phyloP scores from a whole-genome alignment of 2,329 filamentous ascomycete species.

The Cladosporium sp. region DNA sequence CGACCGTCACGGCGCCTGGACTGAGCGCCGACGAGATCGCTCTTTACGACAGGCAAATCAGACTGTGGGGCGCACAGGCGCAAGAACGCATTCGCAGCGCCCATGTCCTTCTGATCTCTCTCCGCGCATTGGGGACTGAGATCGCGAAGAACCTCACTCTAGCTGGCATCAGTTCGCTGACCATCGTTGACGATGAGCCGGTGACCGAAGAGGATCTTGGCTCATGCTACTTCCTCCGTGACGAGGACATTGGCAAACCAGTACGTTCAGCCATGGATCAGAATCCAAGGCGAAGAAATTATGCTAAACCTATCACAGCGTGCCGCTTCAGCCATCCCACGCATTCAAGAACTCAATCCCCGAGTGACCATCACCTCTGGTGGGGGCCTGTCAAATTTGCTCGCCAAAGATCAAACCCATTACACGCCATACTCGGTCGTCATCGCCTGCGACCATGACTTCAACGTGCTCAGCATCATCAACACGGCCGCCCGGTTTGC shows the following conservation, averaged over 20 bases:
- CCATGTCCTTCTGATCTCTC: conserved; percentile 80
- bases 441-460: conserved; percentile 82
- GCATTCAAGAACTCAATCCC: conserved; percentile 81
- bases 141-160: conserved; percentile 96
- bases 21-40: conserved; percentile 75
- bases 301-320: conserved; percentile 44
- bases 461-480: conserved; percentile 66
- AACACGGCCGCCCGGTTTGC: conserved; percentile 80
- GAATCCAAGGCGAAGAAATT: background rate
- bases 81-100: conserved; percentile 83
- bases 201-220: conserved; percentile 75
- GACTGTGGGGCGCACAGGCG: conserved; percentile 92
- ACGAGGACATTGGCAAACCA: conserved; percentile 68
- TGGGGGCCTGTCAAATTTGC: conserved; percentile 51
- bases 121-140: conserved; percentile 85
- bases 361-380: conserved; percentile 62
- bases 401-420: conserved; percentile 66
- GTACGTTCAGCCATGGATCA: conserved; percentile 31
- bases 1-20: conserved; percentile 21
- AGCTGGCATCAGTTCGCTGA: conserved; percentile 84
- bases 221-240: conserved; percentile 63
- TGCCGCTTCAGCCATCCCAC: conserved; percentile 70
- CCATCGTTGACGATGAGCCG: conserved; percentile 70
- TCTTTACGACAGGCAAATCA: conserved; percentile 93
- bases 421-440: conserved; percentile 76